Percentiles rank a stretch among this genome's conserved stretches.
These are phyloP conservation scores for Fusarium citri DNA, from an alignment of 2,329 filamentous ascomycete genomes.

Conservation along the genomic window DNA sequence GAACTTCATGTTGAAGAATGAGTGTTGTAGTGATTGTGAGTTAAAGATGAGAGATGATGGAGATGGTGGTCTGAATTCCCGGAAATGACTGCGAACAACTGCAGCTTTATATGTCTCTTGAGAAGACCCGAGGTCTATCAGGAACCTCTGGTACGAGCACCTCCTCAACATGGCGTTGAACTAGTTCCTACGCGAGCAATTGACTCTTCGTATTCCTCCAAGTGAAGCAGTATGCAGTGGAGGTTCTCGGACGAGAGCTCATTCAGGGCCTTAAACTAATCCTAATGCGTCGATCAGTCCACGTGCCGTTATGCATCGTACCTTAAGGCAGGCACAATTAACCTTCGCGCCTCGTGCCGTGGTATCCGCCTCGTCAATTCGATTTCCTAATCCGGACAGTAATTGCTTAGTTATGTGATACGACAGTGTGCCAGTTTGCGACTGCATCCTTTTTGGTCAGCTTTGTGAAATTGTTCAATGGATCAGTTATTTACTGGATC, in stretches of 20 bases:
- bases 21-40: not conserved
- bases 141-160: not conserved
- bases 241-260: not conserved
- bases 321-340: not conserved
- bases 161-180: not conserved
- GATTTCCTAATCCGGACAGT: not conserved
- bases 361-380: not conserved
- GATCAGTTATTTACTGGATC: rapidly evolving
- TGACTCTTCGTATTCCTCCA: not conserved
- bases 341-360: not conserved
- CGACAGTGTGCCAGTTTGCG: too few relatives aligned
- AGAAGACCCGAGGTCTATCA: too few relatives aligned
- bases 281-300: not conserved
- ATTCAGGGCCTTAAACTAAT: not conserved
- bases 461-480: too few relatives aligned
- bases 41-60: not conserved
- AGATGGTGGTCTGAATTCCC: not conserved
- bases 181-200: not conserved
- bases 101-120: not conserved
- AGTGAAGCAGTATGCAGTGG: not conserved
- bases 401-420: not conserved
- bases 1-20: conserved; percentile 48
- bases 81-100: rapidly evolving
- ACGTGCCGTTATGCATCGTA: not conserved
- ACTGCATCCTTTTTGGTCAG: too few relatives aligned